phyloP scores from a whole-genome alignment of 345 rosid genomes.

The Clarkia xantiana region DNA sequence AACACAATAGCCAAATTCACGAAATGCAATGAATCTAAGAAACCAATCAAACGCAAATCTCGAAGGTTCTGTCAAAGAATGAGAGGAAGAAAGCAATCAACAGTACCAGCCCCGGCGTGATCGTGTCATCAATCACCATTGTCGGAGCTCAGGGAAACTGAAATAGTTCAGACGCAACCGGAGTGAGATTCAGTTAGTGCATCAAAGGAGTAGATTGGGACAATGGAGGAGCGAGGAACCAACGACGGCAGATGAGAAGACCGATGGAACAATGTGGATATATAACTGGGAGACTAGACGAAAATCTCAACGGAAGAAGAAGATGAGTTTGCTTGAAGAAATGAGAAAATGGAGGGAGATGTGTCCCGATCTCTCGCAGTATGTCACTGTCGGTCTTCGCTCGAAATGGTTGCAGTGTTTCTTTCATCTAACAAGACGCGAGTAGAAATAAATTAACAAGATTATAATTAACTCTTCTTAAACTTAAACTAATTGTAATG shows the following conservation, averaged over 20 bases:
- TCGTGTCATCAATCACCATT: constrained; percentile 56
- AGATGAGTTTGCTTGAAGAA: constrained; percentile 64
- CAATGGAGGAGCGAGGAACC: background rate
- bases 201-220: background rate
- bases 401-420: no score
- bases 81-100: background rate
- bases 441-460: no score
- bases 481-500: no score
- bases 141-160: constrained; percentile 3
- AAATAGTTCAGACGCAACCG: constrained; percentile 12
- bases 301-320: constrained; percentile 8
- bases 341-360: constrained; percentile 30
- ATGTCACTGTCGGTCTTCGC: background rate
- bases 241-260: background rate
- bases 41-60: background rate
- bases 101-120: constrained; percentile 79
- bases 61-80: background rate
- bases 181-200: background rate
- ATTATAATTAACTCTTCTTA: no score
- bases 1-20: background rate
- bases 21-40: background rate
- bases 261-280: background rate
- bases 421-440: no score
- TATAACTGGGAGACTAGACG: constrained; percentile 6
- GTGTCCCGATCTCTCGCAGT: constrained; percentile 27